Evolutionary conservation across 2,329 filamentous ascomycete species (phyloP), one percentile per base, ranked within the genome.

Genomic region (Pseudogymnoascus sp.): DNA sequence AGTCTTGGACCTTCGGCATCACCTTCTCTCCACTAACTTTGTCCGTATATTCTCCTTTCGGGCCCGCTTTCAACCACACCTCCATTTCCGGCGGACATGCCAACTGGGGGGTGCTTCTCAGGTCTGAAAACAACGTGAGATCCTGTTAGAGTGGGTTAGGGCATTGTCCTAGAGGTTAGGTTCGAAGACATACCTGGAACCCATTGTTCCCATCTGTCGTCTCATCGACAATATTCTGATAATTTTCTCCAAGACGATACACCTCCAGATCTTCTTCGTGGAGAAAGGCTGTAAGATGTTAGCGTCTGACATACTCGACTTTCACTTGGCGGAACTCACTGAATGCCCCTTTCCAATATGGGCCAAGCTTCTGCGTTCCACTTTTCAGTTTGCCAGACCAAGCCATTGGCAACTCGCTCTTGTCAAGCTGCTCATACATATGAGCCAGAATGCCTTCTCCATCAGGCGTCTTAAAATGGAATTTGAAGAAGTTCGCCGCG

Each of bases 401-500:
- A 5, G 73, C 71, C n/a, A 74, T 74, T 11, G 80, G 79, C 61
- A 69, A 72, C 45, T 81, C 73, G 21, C 68, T 49, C 0, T 59
- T 52, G 1, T 72, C 67, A 6, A 82, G 72, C 3, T 71, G 69
- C 5, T 66, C 61, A 65, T 78, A 78, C 2, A 70, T 69, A 7
- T 70, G 61, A 55, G 69, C 72, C 2, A 81, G 69, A 0, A 76
- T 73, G 21, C 69, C 67, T n/a, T 77, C 74, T 3, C 71, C 71
- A 7, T 70, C 55, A 6, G 68, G 68, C 41, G 75, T 62, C 52
- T 70, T 75, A 69, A 83, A 75, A 65, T 84, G 79, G 59, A 78
- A 76, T 52, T 78, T 78, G 73, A 83, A 84, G 74, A 83, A 83
- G 64, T 82, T 81, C 45, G 80, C 68, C 40, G 77, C 72, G 65